Base-by-base conservation (phyloP, 257 asterid genomes). In the Euphrasia confusa region DNA sequence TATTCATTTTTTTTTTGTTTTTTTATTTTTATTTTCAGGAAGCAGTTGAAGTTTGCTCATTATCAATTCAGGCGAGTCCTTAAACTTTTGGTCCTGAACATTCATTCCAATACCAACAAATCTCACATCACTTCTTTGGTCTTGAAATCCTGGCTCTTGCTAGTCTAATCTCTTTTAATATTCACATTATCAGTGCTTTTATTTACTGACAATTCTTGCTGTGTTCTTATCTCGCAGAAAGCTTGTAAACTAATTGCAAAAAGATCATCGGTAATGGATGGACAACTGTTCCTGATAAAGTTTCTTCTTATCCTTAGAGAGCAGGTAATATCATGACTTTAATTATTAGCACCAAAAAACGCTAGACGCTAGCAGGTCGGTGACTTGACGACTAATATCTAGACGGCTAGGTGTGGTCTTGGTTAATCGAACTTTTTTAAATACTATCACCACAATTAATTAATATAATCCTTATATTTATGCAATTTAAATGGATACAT, bases 241-340 rank as follows among this genome's bases (percentile, higher is more conserved):
- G 97, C 99, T 68, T 87, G 95, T 83, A 89, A 87, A 76, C 89
- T 65, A 59, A 72, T 93, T 55, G 77, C 75, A 2, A 89, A 82
- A 74, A 83, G 76, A 80, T 82, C 96, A 57, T 85, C 97, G 10
- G 15, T 72, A 42, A 93, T 89, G 97, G 99, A 93, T 61, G 97
- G 91, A 11, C 97, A 93, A 63, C 86, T 89, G 57, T 93, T 93
- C 81, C 87, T 93, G 71, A 81, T 89, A 71, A 93, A 93, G 81
- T 89, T 81, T 82, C 89, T 93, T 61, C 99, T 93, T 71, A 89
- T 89, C 77, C 89, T 93, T 53, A 83, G 97, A 67, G 99, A 93
- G 87, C 95, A 85, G 97, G 97, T 90, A 63, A 32, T 65, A 39
- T 54, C 63, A 70, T 63, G 58, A 71, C 69, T 60, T 65, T 58